A percentile compares a stretch with the other conserved stretches of the same genome.
phyloP scores from a whole-genome alignment of 345 rosid species.

The Garcia nutans region DNA sequence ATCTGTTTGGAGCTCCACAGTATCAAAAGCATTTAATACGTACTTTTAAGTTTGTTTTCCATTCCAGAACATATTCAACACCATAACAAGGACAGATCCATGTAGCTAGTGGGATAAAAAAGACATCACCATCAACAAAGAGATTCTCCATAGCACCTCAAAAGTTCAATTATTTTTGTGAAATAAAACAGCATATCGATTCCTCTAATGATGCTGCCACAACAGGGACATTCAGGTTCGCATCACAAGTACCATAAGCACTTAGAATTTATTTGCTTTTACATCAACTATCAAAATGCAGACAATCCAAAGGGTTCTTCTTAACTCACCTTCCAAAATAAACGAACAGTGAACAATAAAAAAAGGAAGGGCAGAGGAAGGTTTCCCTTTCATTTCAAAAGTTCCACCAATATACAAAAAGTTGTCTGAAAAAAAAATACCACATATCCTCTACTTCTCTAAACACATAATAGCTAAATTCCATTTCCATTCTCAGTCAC shows the following conservation, averaged over 20 bases:
- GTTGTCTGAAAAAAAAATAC: neutral
- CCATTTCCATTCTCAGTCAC: neutral
- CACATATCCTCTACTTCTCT: neutral
- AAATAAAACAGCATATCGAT: slow-evolving; percentile 15
- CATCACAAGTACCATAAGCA: slow-evolving; percentile 15
- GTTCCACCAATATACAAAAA: neutral
- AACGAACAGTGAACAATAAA: neutral
- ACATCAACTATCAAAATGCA: slow-evolving; percentile 7
- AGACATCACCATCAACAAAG: slow-evolving; percentile 7
- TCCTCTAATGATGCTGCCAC: slow-evolving; percentile 23
- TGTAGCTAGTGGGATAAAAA: slow-evolving; percentile 2
- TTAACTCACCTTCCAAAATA: neutral
- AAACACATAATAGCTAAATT: neutral
- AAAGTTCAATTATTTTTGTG: slow-evolving; percentile 19
- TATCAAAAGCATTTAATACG: neutral
- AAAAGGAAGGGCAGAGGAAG: neutral
- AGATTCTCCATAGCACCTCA: slow-evolving; percentile 21
- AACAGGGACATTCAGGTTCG: slow-evolving; percentile 14
- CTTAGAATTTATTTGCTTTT: slow-evolving; percentile 5
- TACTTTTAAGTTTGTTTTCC: neutral
- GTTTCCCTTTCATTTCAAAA: neutral
- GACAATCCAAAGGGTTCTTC: neutral
- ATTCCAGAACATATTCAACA: slow-evolving; percentile 15
- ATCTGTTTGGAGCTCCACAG: slow-evolving; percentile 1
- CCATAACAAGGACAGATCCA: neutral